Evolutionary conservation across 805 yeast species (phyloP), one percentile per base, ranked within the genome.

Genomic region (Candida succiphila): DNA sequence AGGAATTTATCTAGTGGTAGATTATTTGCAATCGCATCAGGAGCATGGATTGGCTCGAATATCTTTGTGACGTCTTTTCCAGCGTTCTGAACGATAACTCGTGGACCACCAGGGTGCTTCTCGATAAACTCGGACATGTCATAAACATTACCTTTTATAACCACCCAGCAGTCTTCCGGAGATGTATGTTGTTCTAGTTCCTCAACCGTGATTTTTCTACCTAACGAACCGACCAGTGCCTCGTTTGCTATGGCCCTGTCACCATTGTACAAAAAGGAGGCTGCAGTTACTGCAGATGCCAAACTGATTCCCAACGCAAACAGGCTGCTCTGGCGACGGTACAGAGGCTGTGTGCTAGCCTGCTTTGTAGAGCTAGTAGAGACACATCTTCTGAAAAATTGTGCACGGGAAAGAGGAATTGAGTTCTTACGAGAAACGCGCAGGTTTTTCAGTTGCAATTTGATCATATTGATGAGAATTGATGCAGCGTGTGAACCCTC

Each of bases 1-100:
- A 84, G 55, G 45, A 75, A 76, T 48, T 78, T 77, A 20, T 73
- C 73, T 19, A 51, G 52, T 14, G 76, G 70, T 24, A 82, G 60
- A 50, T 65, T 73, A 45, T 75, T 74, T 25, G 72, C 76, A 34
- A 89, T 65, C 6, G 85, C 81, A 46, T 87, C 95, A n/a, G 79
- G 72, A 0, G 97, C 92, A 56, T 89, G 98, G 39, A 89, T 68
- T 15, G 95, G 95, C 38, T 80, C 84, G 51, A 86, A 89, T 8
- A 84, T 75, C 45, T 79, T 77, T 7, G 92, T 79, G 9, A 89
- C 94, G 46, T 82, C 86, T 38, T 70, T 75, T 12, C 92, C 92
- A 20, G 60, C 62, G 36, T 47, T 51, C 17, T 40, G 46, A 33
- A 54, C 28, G 24, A 59, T 54, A 26, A 52, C 46, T 7, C 36